Evolutionary conservation across 148 eudicot species (phyloP).

Genomic region (Chenopodium quinoa): DNA sequence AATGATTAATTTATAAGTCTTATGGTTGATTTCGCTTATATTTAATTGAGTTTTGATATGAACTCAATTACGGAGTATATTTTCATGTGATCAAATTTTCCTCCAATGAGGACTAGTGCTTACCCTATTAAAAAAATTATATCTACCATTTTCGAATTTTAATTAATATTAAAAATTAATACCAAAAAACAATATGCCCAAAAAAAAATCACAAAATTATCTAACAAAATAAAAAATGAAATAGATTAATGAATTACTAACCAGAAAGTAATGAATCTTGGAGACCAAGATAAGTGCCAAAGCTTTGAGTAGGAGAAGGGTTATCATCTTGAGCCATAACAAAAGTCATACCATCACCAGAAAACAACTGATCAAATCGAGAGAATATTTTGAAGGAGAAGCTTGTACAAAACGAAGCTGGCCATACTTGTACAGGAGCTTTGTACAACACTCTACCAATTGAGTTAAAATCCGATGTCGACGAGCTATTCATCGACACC

Average conservation of each 20-base stretch:
- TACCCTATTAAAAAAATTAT: too few species aligned
- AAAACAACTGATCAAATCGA: not conserved
- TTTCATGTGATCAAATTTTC: too few species aligned
- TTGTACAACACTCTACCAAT: conserved; percentile 47
- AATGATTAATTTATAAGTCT: too few species aligned
- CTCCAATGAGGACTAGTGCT: too few species aligned
- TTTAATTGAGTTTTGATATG: too few species aligned
- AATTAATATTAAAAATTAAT: too few species aligned
- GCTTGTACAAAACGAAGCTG: conserved; percentile 52
- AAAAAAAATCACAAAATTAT: too few species aligned
- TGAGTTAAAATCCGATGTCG: conserved; percentile 16
- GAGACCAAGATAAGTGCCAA: conserved; percentile 58
- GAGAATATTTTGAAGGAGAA: conserved; percentile 44
- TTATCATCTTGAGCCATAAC: conserved; percentile 48
- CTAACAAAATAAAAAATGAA: not conserved
- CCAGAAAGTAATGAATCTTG: conserved; percentile 51
- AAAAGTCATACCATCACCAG: conserved; percentile 74
- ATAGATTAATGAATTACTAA: not conserved
- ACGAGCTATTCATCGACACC: conserved; percentile 19
- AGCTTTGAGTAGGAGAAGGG: conserved; percentile 52
- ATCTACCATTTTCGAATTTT: too few species aligned
- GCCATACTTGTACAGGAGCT: conserved; percentile 47
- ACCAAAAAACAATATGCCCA: too few species aligned
- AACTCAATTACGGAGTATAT: too few species aligned
- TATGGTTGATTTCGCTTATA: too few species aligned